Percentiles rank a stretch among this genome's conserved stretches.
Evolutionary conservation across 768 basidiomycete genomes (phyloP).

Genomic region (Lentinula detonsa): DNA sequence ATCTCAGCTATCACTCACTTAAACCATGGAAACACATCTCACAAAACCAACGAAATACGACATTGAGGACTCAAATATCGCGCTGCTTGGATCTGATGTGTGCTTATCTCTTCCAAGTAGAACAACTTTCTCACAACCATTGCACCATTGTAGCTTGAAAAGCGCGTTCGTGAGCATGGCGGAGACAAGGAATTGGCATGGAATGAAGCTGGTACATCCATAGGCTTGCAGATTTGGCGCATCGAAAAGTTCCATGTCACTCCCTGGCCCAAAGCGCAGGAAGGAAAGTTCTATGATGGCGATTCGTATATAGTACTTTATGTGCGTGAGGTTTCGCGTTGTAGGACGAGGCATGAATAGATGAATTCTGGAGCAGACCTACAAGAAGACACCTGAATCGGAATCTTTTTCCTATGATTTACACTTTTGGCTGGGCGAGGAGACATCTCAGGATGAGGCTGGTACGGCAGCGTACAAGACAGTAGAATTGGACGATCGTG

Average conservation of each 20-base stretch:
- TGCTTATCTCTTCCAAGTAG: slow-evolving; percentile 12
- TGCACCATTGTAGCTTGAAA: slow-evolving; percentile 39
- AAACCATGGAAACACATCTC: slow-evolving; percentile 30
- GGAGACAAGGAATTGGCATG: slow-evolving; percentile 48
- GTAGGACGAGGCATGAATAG: neutral
- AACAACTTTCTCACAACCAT: neutral
- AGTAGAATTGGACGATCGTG: slow-evolving; percentile 61
- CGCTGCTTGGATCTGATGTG: slow-evolving; percentile 58
- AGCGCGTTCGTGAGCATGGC: slow-evolving; percentile 44
- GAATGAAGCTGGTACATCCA: slow-evolving; percentile 34
- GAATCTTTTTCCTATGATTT: slow-evolving; percentile 47
- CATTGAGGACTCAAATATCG: slow-evolving; percentile 60
- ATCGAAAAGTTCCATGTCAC: slow-evolving; percentile 52
- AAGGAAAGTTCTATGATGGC: slow-evolving; percentile 56
- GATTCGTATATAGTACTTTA: slow-evolving; percentile 64
- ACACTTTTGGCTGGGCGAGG: slow-evolving; percentile 60
- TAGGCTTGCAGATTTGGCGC: slow-evolving; percentile 51
- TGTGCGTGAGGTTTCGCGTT: slow-evolving; percentile 25
- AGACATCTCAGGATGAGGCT: slow-evolving; percentile 55
- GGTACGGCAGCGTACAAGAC: slow-evolving; percentile 58
- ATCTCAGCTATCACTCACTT: neutral
- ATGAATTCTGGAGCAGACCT: slow-evolving; percentile 35
- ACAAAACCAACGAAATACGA: slow-evolving; percentile 45
- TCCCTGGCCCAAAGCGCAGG: slow-evolving; percentile 44
- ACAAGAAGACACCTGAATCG: slow-evolving; percentile 44